Conservation (phyloP, 1,284 basidiomycete genomes). For the Ustilago trichophora region DNA sequence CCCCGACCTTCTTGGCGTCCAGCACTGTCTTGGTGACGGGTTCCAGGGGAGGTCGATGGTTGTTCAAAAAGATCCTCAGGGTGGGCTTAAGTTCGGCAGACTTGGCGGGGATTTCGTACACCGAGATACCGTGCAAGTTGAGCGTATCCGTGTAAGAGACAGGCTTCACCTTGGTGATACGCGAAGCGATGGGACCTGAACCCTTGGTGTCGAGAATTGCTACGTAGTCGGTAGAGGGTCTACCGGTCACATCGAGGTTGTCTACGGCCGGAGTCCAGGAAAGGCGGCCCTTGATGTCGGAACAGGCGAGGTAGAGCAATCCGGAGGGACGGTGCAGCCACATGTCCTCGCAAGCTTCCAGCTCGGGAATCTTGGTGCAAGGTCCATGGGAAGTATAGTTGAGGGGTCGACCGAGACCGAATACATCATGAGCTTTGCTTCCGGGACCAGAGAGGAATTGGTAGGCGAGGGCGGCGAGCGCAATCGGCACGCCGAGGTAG, state of each 20-base stretch:
- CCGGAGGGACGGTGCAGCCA: constrained; percentile 68
- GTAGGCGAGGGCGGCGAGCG: constrained; percentile 31
- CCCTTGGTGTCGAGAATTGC: constrained; percentile 76
- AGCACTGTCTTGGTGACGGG: constrained; percentile 19
- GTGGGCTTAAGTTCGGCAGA: constrained; percentile 38
- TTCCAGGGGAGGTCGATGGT: constrained; percentile 53
- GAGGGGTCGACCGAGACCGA: constrained; percentile 37
- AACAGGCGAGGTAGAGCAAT: constrained; percentile 77
- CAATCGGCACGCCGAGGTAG: constrained; percentile 28
- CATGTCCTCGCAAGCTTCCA: constrained; percentile 50
- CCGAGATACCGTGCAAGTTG: constrained; percentile 77
- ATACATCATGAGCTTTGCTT: constrained; percentile 31
- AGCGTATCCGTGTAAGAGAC: constrained; percentile 68
- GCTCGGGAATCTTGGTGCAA: constrained; percentile 39
- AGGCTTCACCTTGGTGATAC: constrained; percentile 70
- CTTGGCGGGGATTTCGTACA: constrained; percentile 64
- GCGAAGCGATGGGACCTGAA: constrained; percentile 67
- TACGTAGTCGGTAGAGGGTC: constrained; percentile 61
- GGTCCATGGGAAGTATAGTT: constrained; percentile 36
- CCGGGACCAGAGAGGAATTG: constrained; percentile 47
- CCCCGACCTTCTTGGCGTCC: constrained; percentile 70
- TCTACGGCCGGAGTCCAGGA: constrained; percentile 72
- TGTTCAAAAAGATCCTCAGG: constrained; percentile 55
- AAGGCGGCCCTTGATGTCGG: constrained; percentile 70
- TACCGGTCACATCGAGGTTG: constrained; percentile 27